A percentile compares a stretch with the other conserved stretches of the same genome.
phyloP scores from a whole-genome alignment of 2,329 filamentous ascomycete species.

The Nemania diffusa region DNA sequence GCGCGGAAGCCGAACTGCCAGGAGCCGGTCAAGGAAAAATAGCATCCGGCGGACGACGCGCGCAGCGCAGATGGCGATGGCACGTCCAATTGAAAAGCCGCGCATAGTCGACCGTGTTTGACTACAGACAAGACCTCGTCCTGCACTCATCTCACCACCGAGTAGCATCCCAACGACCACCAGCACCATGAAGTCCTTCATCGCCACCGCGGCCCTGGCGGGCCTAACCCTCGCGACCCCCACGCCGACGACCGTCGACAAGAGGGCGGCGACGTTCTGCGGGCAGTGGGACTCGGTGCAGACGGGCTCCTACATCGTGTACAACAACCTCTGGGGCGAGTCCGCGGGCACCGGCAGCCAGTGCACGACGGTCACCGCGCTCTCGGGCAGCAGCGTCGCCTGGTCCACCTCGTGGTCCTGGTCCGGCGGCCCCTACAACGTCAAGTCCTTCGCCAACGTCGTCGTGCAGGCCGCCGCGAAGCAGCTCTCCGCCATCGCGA shows the following conservation, averaged over 20 bases:
- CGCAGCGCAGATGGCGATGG: conserved; percentile 3
- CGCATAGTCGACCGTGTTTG: too few species aligned
- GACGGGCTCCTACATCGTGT: conserved; percentile 58
- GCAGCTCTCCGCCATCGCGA: conserved; percentile 50
- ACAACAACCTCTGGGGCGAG: conserved; percentile 64
- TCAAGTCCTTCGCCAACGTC: conserved; percentile 61
- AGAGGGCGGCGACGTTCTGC: conserved; percentile 40
- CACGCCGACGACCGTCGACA: conserved; percentile 33
- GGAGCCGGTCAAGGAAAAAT: conserved; percentile 24
- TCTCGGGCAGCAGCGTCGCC: conserved; percentile 50
- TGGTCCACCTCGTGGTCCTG: conserved; percentile 59
- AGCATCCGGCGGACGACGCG: conserved; percentile 10
- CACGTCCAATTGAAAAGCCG: conserved; percentile 21
- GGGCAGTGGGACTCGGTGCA: conserved; percentile 43
- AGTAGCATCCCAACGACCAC: too few species aligned
- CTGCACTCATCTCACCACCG: too few species aligned
- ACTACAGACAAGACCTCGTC: too few species aligned
- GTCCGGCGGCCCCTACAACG: conserved; percentile 53
- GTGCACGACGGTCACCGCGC: conserved; percentile 55
- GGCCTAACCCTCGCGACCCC: conserved; percentile 34
- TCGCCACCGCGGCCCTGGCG: conserved; percentile 22
- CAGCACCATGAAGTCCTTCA: conserved; percentile 34
- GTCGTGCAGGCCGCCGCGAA: conserved; percentile 50
- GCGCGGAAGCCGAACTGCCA: not conserved
- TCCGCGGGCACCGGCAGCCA: conserved; percentile 54